Evolutionary conservation across 352 stramenopile genomes (phyloP), one percentile per base, ranked within the genome.

Genomic region (Globisporangium sylvaticum): DNA sequence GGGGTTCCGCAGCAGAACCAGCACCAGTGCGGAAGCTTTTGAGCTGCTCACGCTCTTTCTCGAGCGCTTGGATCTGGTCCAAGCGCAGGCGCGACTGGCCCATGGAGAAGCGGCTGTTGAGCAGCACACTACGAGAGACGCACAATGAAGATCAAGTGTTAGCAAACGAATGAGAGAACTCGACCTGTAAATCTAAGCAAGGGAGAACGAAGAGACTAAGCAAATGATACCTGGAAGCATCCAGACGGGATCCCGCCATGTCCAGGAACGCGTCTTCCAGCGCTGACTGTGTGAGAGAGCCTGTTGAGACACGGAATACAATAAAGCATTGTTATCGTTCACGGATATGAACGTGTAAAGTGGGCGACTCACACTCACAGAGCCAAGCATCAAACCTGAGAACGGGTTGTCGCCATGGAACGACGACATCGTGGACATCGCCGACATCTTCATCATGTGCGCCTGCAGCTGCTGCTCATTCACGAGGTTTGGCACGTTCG

Each of bases 241-340:
- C 86, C 39, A 94, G 70, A 3, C 83, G 81, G 0, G 86, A 94
- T 22, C 86, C 86, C 2, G 87, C 86, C 82, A 95, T 91, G 56
- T 95, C 87, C 29, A 95, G 70, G 56, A 95, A 94, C 10, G 87
- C 87, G 10, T 95, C 87, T 74, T 91, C 87, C 25, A 95, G 73
- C 14, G 85, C 85, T 4, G 87, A 95, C 61, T 94, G 87, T 1
- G 84, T 95, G 20, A 95, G 63, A 8, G 85, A 95, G 22, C 69
- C 80, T 76, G 27, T n/a, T 10, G 34, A 6, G 3, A 53, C 10
- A 65, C 2, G 44, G 2, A 37, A 37, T 14, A 62, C 18, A n/a
- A 6, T 39, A 5, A 18, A 22, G n/a, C 12, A 14, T 56, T 22
- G 32, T 24, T 31, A n/a, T 52, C 44, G n/a, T n/a, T n/a, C n/a